Percentiles rank a stretch among this genome's conserved stretches.
Evolutionary conservation across 2,329 filamentous ascomycete species (phyloP).

Genomic region (Alternaria angustiovoidea): DNA sequence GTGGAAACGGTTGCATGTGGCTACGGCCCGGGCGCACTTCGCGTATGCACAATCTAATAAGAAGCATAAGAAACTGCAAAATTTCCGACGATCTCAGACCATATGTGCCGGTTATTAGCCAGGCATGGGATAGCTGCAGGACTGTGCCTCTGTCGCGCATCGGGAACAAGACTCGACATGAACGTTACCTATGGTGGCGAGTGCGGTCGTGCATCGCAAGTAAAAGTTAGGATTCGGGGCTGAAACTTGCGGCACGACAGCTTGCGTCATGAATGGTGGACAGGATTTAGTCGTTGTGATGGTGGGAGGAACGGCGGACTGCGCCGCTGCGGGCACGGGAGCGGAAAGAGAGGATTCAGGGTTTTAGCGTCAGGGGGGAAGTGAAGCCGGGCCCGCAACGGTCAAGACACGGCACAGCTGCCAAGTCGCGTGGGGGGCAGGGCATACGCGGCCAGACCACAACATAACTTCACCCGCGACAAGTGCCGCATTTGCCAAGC

Average conservation of each 20-base stretch:
- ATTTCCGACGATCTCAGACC: background rate
- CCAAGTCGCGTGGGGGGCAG: background rate
- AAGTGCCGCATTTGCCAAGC: too few relatives aligned
- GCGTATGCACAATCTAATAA: background rate
- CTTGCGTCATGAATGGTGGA: background rate
- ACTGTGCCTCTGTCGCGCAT: background rate
- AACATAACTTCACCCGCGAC: background rate
- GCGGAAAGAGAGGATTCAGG: background rate
- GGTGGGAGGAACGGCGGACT: too few relatives aligned
- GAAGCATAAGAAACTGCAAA: background rate
- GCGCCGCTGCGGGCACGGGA: background rate
- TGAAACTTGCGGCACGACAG: too few relatives aligned
- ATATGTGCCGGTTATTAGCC: background rate
- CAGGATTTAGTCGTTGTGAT: background rate
- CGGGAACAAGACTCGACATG: background rate
- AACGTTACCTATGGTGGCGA: background rate
- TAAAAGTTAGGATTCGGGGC: too few relatives aligned
- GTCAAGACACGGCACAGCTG: background rate
- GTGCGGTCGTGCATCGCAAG: background rate
- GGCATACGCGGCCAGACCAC: background rate
- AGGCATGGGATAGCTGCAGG: background rate
- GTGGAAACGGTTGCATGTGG: background rate
- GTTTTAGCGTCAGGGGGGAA: background rate
- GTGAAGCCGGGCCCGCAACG: background rate
- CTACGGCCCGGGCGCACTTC: background rate